Evolutionary conservation across 768 basidiomycete species (phyloP).

Genomic region (Tylopilus sp.): DNA sequence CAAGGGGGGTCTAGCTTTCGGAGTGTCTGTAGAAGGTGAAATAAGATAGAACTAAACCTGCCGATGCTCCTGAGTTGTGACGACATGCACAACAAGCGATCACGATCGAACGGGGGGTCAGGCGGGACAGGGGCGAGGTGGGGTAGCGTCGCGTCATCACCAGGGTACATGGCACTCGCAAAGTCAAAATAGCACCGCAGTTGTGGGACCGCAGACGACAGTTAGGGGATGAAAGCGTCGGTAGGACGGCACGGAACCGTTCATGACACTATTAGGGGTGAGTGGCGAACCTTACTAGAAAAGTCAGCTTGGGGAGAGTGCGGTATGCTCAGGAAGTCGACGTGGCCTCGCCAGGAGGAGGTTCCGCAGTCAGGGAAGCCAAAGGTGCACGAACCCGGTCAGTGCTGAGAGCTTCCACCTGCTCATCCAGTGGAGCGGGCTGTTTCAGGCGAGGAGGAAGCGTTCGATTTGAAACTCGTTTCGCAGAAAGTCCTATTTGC

Average conservation of each 20-base stretch:
- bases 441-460: constrained; percentile 16
- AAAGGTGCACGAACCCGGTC: constrained; percentile 20
- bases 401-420: constrained; percentile 19
- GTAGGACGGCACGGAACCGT: constrained; percentile 2
- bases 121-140: constrained; percentile 33
- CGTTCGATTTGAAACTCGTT: constrained; percentile 36
- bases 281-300: constrained; percentile 24
- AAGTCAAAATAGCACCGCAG: constrained; percentile 27
- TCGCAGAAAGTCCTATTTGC: constrained; percentile 36
- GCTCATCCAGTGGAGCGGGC: constrained; percentile 29
- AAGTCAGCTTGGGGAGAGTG: constrained; percentile 28
- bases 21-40: too few relatives aligned
- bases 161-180: constrained; percentile 39
- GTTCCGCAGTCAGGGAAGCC: neutral
- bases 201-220: constrained; percentile 14
- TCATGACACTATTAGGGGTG: constrained; percentile 20
- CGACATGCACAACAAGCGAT: constrained; percentile 35
- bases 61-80: constrained; percentile 13
- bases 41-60: constrained; percentile 27
- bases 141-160: neutral
- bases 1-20: constrained; percentile 36
- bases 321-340: constrained; percentile 34
- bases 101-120: constrained; percentile 28
- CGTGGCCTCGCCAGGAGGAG: constrained; percentile 6
- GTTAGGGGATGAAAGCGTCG: constrained; percentile 1